These are phyloP conservation scores for Euphorbia neoarborescens DNA, from an alignment of 441 rosid species.

Conservation along the genomic window DNA sequence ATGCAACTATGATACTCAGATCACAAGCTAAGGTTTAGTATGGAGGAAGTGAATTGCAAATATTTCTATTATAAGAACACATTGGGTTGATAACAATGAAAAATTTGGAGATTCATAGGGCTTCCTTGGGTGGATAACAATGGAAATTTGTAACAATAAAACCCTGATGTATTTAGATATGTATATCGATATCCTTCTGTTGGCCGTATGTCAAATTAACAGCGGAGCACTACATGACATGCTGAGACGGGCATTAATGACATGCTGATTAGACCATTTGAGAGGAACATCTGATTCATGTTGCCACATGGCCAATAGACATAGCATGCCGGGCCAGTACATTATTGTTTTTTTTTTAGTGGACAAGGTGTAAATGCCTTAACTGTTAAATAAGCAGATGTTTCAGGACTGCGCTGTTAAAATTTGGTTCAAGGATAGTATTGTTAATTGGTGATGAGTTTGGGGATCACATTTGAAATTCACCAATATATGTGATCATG, in stretches of 20 bases:
- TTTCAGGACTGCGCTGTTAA: neutral
- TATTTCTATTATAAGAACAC: neutral
- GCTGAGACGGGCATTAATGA: neutral
- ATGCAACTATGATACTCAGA: too few species aligned
- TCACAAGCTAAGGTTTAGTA: too few species aligned
- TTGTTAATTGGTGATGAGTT: neutral
- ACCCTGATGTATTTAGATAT: neutral
- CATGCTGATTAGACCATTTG: neutral
- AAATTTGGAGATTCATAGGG: neutral
- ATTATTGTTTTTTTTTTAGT: neutral
- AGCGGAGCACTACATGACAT: neutral
- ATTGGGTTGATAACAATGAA: neutral
- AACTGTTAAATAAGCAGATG: neutral
- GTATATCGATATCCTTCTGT: too few species aligned
- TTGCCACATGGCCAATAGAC: too few species aligned
- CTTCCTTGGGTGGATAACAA: neutral
- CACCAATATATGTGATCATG: neutral
- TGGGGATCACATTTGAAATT: neutral
- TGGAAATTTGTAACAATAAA: neutral
- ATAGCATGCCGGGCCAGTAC: neutral
- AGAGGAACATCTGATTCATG: neutral
- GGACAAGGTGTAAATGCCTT: neutral
- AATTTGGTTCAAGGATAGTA: neutral
- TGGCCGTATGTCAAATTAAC: too few species aligned
- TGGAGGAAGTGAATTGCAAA: neutral